Conservation (phyloP, 306 rosid genomes). For the Styphnolobium japonicum region DNA sequence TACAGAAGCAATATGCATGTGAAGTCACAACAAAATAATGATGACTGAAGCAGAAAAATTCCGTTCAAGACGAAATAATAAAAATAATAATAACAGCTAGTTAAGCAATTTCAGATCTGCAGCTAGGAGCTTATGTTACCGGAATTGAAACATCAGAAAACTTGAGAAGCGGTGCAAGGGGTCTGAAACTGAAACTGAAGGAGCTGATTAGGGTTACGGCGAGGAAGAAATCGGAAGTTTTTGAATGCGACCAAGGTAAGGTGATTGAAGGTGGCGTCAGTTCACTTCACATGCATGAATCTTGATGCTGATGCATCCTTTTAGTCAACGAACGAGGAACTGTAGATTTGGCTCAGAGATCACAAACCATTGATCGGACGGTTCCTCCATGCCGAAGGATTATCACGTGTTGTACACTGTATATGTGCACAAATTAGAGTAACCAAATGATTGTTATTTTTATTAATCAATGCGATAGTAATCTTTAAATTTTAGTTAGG, state of each 20-base stretch:
- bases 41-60: too few species aligned
- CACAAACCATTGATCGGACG: slow-evolving; percentile 26
- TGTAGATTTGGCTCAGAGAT: neutral
- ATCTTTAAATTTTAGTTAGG: too few species aligned
- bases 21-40: neutral
- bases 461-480: too few species aligned
- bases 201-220: slow-evolving; percentile 56
- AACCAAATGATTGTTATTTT: too few species aligned
- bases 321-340: too few species aligned
- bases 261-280: too few species aligned
- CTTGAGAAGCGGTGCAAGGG: neutral
- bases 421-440: too few species aligned
- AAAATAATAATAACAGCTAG: too few species aligned
- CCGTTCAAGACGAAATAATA: too few species aligned
- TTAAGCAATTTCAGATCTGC: slow-evolving; percentile 32
- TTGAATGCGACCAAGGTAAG: too few species aligned
- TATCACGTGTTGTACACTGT: neutral
- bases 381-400: neutral
- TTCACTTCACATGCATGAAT: too few species aligned
- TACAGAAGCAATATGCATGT: neutral
- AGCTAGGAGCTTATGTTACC: slow-evolving; percentile 37
- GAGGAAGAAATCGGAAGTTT: slow-evolving; percentile 20
- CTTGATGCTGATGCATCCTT: neutral
- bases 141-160: neutral
- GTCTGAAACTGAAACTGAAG: too few species aligned